Evolutionary conservation across 768 basidiomycete genomes (phyloP).

Genomic region (Sarcomyxa edulis): DNA sequence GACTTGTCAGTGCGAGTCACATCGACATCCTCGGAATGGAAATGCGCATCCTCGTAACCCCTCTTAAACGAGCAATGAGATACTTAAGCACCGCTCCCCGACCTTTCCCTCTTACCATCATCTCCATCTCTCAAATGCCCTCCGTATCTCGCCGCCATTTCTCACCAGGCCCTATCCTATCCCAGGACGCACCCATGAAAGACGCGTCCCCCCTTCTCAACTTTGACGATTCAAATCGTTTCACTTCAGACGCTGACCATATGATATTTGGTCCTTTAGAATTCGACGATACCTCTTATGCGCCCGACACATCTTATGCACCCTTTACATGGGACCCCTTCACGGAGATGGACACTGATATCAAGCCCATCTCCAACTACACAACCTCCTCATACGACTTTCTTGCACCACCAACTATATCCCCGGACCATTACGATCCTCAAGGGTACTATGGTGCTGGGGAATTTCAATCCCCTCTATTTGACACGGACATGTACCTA

Average conservation of each 20-base stretch:
- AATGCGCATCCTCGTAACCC: conserved; percentile 16
- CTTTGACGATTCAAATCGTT: conserved; percentile 29
- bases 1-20: neutral
- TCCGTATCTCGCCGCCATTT: conserved; percentile 38
- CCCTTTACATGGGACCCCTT: conserved; percentile 32
- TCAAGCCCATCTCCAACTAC: conserved; percentile 38
- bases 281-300: conserved; percentile 37
- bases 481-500: conserved; percentile 43
- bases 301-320: conserved; percentile 17
- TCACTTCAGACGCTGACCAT: conserved; percentile 40
- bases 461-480: conserved; percentile 36
- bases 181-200: conserved; percentile 20
- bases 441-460: conserved; percentile 31
- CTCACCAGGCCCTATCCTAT: conserved; percentile 24
- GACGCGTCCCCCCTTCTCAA: conserved; percentile 24
- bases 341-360: conserved; percentile 31
- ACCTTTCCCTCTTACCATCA: conserved; percentile 19
- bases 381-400: conserved; percentile 11
- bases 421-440: conserved; percentile 32
- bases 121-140: conserved; percentile 16
- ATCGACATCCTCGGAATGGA: neutral
- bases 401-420: conserved; percentile 18
- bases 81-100: conserved; percentile 5
- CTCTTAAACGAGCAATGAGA: conserved; percentile 30
- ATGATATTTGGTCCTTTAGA: conserved; percentile 58